Evolutionary conservation across 106 monocot genomes (phyloP).

Genomic region (Phalaenopsis aphrodite): DNA sequence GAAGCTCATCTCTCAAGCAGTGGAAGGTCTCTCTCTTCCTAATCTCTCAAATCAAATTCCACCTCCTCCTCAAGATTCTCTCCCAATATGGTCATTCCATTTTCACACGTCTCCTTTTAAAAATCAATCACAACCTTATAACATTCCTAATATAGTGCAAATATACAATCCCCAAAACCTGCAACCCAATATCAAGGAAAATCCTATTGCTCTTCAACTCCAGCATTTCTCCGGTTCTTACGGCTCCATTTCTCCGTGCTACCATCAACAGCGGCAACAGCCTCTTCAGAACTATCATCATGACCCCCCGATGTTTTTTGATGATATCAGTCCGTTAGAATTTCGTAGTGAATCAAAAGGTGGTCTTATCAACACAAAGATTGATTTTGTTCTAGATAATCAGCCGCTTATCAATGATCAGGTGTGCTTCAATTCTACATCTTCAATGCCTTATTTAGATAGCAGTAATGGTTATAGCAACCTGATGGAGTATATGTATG

Average conservation of each 20-base stretch:
- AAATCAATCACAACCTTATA: neutral
- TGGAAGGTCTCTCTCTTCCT: slow-evolving; percentile 4
- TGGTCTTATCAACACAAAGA: neutral
- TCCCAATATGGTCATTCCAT: neutral
- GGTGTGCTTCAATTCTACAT: neutral
- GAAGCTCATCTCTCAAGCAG: slow-evolving; percentile 20
- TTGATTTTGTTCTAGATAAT: neutral
- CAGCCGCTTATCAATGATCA: neutral
- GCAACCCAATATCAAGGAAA: neutral
- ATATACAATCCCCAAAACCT: neutral
- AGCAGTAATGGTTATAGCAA: neutral
- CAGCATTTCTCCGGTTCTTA: neutral
- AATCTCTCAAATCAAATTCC: slow-evolving; percentile 1
- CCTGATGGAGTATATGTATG: neutral
- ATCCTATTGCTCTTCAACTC: neutral
- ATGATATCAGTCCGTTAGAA: neutral
- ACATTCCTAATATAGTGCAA: neutral
- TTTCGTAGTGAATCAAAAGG: neutral
- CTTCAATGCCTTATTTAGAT: neutral
- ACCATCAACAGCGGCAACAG: too few relatives aligned
- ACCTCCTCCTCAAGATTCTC: neutral
- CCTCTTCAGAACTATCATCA: neutral
- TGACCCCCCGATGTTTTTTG: neutral
- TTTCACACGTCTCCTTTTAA: neutral
- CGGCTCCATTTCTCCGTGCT: neutral